Evolutionary conservation across 129 eudicot genomes (phyloP), one percentile per base, ranked within the genome.

Genomic region (Scalesia atractyloides): DNA sequence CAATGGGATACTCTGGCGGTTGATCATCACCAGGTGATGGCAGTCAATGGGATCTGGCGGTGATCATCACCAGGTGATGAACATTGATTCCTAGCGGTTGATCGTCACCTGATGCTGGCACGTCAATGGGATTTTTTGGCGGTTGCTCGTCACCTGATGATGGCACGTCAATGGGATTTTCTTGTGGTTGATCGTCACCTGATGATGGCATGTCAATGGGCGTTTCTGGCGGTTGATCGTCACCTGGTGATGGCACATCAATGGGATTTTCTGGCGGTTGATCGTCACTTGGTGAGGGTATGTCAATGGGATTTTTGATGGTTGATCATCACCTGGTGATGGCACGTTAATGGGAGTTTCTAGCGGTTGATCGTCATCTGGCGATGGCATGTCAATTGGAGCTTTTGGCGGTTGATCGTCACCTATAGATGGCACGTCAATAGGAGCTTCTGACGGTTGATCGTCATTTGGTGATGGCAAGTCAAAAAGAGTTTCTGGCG

Each of bases 371-470:
- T 33, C 18, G 1, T 60, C 66, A 60, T 9, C 5, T 60, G 17
- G 10, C 30, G 66, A 39, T 60, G 65, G 65, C 41, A 30, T 12
- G 10, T 59, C 10, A 30, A 13, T 59, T 7, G 43, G 65, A 13
- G 39, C 13, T 26, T 59, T 18, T 13, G 65, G 65, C 6, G 39
- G 76, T 72, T 60, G 17, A 44, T 59, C 48, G 0, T 72, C 59
- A n/a, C 11, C 1, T 9, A 19, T 36, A 33, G 69, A 13, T 52
- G 47, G 79, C 52, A 54, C 65, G 46, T 37, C 41, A n/a, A 13
- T 65, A 9, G 79, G 66, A n/a, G 72, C 53, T 53, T 66, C 20
- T 15, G 79, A 34, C 19, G 80, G 67, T 66, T 54, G 49, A 18
- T 73, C 26, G 4, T 43, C 59, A 1, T 34, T 17, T 56, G 14